phyloP scores from a whole-genome alignment of 148 eudicot species.

The Persicaria tinctoria region DNA sequence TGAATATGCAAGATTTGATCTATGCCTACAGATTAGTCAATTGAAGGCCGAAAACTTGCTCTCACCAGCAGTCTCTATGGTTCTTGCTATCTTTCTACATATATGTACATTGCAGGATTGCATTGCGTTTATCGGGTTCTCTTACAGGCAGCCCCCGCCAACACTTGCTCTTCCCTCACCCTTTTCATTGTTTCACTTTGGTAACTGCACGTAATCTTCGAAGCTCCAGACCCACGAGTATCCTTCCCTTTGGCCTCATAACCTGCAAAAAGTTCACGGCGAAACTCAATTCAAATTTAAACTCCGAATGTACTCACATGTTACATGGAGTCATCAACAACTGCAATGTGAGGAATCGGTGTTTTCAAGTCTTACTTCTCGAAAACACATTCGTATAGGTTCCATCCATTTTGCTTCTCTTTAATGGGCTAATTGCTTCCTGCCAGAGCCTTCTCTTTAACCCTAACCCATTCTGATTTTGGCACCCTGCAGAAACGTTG shows the following conservation, averaged over 20 bases:
- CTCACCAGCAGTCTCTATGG: background rate
- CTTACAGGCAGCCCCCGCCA: slow-evolving; percentile 27
- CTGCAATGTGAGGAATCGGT: background rate
- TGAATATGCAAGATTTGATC: too few relatives aligned
- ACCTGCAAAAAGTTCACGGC: slow-evolving; percentile 18
- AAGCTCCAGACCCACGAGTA: background rate
- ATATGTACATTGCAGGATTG: background rate
- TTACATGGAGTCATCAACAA: background rate
- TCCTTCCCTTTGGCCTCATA: slow-evolving; percentile 11
- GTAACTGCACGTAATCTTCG: slow-evolving; percentile 4
- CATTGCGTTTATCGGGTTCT: slow-evolving; percentile 24
- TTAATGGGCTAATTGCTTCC: slow-evolving; percentile 27
- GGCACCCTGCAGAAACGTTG: slow-evolving; percentile 17
- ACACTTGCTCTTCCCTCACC: slow-evolving; percentile 35
- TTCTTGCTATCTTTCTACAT: background rate
- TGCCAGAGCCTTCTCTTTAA: slow-evolving; percentile 44
- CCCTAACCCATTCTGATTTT: slow-evolving; percentile 12
- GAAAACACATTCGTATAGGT: slow-evolving; percentile 18
- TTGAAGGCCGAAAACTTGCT: too few relatives aligned
- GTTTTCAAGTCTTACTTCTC: background rate
- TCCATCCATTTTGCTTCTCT: slow-evolving; percentile 32
- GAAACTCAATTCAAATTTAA: background rate
- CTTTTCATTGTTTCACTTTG: slow-evolving; percentile 27
- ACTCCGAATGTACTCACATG: background rate
- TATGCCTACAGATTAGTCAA: too few relatives aligned